These are phyloP conservation scores for Monilinia fructicola DNA, from an alignment of 2,329 filamentous ascomycete genomes.

Conservation along the genomic window DNA sequence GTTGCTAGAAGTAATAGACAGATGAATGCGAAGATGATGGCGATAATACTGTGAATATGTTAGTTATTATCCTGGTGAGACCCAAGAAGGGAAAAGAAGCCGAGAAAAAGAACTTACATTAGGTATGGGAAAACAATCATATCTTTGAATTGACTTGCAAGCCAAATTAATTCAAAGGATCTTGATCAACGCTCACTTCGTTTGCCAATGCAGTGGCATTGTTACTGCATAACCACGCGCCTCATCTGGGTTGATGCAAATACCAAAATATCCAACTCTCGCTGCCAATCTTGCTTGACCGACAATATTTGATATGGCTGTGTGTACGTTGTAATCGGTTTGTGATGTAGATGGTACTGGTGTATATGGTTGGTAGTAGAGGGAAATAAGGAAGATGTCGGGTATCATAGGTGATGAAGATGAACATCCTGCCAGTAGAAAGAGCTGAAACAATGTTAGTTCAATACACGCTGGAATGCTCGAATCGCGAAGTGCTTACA, in stretches of 20 bases:
- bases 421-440: slow-evolving; percentile 85
- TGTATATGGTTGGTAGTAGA: slow-evolving; percentile 85
- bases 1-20: slow-evolving; percentile 93
- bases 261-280: slow-evolving; percentile 95
- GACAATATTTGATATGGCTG: slow-evolving; percentile 86
- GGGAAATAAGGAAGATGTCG: slow-evolving; percentile 94
- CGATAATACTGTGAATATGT: slow-evolving; percentile 70
- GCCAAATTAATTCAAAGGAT: slow-evolving; percentile 97
- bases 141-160: slow-evolving; percentile 95
- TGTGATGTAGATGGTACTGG: slow-evolving; percentile 81
- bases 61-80: slow-evolving; percentile 23
- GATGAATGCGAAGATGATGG: slow-evolving; percentile 94
- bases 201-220: slow-evolving; percentile 92
- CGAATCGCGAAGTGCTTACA: slow-evolving; percentile 60
- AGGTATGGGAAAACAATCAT: slow-evolving; percentile 98
- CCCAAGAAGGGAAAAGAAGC: background rate
- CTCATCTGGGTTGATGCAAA: slow-evolving; percentile 90
- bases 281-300: slow-evolving; percentile 81
- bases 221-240: slow-evolving; percentile 92
- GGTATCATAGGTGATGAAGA: slow-evolving; percentile 95
- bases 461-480: slow-evolving; percentile 22
- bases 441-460: slow-evolving; percentile 60
- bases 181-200: slow-evolving; percentile 85
- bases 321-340: slow-evolving; percentile 83
- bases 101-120: slow-evolving; percentile 62